A percentile compares a stretch with the other conserved stretches of the same genome.
phyloP scores from a whole-genome alignment of 2,329 filamentous ascomycete genomes.

The Venturiaceae sp. region DNA sequence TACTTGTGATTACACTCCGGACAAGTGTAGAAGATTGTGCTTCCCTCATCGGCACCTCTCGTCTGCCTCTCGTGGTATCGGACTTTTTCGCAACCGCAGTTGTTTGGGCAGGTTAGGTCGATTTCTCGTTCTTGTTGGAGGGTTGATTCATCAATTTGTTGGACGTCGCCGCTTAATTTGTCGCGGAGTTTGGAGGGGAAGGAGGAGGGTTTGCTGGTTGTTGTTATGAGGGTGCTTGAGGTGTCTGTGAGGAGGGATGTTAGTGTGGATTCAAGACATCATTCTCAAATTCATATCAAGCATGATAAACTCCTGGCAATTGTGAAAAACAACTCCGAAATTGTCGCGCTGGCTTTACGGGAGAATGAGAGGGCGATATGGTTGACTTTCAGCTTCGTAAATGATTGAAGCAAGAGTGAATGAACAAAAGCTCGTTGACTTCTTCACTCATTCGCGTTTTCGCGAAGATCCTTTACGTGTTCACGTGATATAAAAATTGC shows the following conservation, averaged over 20 bases:
- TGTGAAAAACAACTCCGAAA: background rate
- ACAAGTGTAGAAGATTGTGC: constrained; percentile 83
- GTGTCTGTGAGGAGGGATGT: constrained; percentile 44
- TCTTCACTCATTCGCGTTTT: no score
- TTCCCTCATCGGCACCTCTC: constrained; percentile 89
- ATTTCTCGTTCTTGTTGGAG: constrained; percentile 40
- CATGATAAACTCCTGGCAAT: background rate
- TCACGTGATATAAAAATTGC: no score
- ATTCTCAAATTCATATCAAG: background rate
- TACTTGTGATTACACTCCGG: constrained; percentile 73
- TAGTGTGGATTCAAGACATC: background rate
- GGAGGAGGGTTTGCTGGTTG: constrained; percentile 76
- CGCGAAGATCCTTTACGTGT: no score
- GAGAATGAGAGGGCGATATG: background rate
- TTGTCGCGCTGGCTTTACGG: background rate
- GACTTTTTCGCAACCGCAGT: constrained; percentile 75
- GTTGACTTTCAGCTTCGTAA: no score
- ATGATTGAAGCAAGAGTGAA: no score
- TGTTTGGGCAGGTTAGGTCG: constrained; percentile 57
- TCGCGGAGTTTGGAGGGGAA: constrained; percentile 86
- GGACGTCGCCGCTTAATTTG: constrained; percentile 73
- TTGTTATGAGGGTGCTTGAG: constrained; percentile 65
- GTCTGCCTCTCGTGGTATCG: constrained; percentile 78
- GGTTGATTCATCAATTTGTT: constrained; percentile 69
- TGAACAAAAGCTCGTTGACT: no score